Base-by-base conservation (phyloP, 768 basidiomycete species). In the Tylopilus subfusipes region DNA sequence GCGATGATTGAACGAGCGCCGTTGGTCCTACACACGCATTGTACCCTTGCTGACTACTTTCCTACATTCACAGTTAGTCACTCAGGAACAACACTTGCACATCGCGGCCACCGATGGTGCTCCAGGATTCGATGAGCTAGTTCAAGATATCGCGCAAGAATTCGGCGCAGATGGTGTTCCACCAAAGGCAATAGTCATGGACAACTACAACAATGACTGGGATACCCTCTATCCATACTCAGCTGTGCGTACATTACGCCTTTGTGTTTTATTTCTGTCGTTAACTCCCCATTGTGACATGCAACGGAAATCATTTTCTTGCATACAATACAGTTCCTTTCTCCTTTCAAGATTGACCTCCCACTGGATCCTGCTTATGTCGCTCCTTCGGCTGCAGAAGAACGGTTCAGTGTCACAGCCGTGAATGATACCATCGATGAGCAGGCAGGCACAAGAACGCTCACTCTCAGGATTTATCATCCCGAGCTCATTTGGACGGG, bases 401-500 rank as follows among this genome's bases (percentile, higher is more conserved):
- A 67, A 11, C 66, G 62, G 8, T 86, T 90, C 68, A 72, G 66
- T 7, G 77, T 96, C 30, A 72, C 74, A 0, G 82, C 85, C 1
- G 66, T 81, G 25, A 80, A 88, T 39, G 82, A 86, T 52, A 70
- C 69, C 10, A 67, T 81, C 18, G 80, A 90, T 59, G 62, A 75
- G 13, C 66, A 63, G 16, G 79, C 79, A n/a, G 84, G 83, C 2
- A 88, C 86, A 2, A 78, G 93, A 50, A 81, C 77, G 54, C 63
- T 96, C 43, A 86, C 82, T 5, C 66, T 95, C n/a, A 69, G 76
- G 44, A 76, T 95, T 31, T 72, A 80, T 25, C 90, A 95, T 68
- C 89, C 89, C 1, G 87, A 84, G 3, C 73, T 95, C 42, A 94
- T 93, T 48, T 92, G 93, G 93, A 90, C 91, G 4, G 84, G 88